These are phyloP conservation scores for Heritiera fomes DNA, from an alignment of 345 rosid species.

Conservation along the genomic window DNA sequence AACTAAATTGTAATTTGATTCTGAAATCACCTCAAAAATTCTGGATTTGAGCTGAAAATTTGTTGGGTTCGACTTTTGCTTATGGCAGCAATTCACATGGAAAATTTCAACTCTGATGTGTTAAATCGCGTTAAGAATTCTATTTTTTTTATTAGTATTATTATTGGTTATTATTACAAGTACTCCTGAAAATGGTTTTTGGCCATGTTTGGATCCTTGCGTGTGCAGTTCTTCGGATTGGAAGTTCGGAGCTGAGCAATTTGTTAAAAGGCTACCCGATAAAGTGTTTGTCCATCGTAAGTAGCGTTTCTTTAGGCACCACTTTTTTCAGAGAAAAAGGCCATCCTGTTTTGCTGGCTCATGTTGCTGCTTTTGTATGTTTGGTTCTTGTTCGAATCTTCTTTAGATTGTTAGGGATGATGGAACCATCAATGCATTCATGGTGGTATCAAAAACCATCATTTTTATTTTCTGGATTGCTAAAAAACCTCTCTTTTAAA, in stretches of 20 bases:
- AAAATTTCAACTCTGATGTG: not conserved
- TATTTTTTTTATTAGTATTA: not conserved
- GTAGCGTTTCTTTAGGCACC: slow-evolving; percentile 21
- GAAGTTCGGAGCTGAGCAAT: slow-evolving; percentile 92
- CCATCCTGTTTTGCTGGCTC: not conserved
- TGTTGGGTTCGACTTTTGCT: not conserved
- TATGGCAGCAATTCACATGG: not conserved
- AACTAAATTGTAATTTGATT: not conserved
- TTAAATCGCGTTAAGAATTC: not conserved
- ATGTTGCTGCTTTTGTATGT: slow-evolving; percentile 7
- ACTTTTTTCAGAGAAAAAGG: not conserved
- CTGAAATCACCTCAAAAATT: not conserved
- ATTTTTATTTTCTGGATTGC: not conserved
- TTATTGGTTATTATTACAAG: not conserved
- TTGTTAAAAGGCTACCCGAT: slow-evolving; percentile 72
- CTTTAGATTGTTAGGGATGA: not conserved
- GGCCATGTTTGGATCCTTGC: not conserved
- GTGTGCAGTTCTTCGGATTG: slow-evolving; percentile 74
- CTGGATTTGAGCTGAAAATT: not conserved
- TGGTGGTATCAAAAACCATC: not conserved
- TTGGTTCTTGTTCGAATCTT: not conserved
- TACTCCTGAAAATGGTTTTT: not conserved
- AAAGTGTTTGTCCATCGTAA: slow-evolving; percentile 89
- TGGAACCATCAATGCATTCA: not conserved
- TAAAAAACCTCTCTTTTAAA: not conserved